These are phyloP conservation scores for Alternaria viburni DNA, from an alignment of 2,329 filamentous ascomycete species.

Conservation along the genomic window DNA sequence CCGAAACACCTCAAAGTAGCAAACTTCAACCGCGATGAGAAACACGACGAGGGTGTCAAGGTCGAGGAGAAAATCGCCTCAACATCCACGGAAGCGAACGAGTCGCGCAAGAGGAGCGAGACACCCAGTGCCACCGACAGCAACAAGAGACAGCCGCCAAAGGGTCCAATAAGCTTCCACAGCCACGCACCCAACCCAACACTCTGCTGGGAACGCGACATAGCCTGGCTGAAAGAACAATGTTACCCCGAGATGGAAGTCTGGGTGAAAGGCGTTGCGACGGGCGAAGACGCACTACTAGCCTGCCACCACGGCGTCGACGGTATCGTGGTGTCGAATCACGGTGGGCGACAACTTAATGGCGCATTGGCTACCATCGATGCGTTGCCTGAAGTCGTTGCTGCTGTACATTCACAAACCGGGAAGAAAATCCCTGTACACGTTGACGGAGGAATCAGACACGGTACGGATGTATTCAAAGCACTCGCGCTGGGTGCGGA, in stretches of 20 bases:
- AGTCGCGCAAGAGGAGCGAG: constrained; percentile 1
- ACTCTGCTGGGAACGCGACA: constrained; percentile 32
- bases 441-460: constrained; percentile 85
- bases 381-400: constrained; percentile 61
- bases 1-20: constrained; percentile 30
- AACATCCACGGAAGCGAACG: not conserved
- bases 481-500: constrained; percentile 88
- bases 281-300: constrained; percentile 50
- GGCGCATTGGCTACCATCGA: constrained; percentile 49
- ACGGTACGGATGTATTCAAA: constrained; percentile 93
- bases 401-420: constrained; percentile 52
- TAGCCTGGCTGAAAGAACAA: constrained; percentile 26
- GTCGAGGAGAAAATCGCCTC: not conserved
- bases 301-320: constrained; percentile 52
- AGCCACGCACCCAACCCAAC: constrained; percentile 31
- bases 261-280: constrained; percentile 55
- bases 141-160: constrained; percentile 9
- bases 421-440: constrained; percentile 67
- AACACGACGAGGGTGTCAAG: not conserved
- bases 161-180: constrained; percentile 24
- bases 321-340: constrained; percentile 59
- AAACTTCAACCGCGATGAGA: constrained; percentile 24
- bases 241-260: constrained; percentile 33
- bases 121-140: not conserved
- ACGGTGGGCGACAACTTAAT: constrained; percentile 60